These are phyloP conservation scores for Byssoonygena ceratinophila DNA, from an alignment of 2,329 filamentous ascomycete species.

Conservation along the genomic window DNA sequence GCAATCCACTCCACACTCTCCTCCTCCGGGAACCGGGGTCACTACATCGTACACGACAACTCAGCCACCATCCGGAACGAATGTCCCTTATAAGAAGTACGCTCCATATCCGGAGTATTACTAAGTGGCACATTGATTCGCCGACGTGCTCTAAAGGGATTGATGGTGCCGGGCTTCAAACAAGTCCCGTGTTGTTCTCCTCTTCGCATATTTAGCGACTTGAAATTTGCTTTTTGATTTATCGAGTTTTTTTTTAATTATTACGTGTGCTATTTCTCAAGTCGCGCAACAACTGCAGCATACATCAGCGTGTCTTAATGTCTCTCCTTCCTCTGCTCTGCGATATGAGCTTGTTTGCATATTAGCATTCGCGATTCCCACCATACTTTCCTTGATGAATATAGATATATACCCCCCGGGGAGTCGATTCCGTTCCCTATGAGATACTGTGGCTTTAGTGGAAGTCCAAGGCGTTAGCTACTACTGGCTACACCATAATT, in stretches of 20 bases:
- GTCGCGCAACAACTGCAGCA: background rate
- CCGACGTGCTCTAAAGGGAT: background rate
- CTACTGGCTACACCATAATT: background rate
- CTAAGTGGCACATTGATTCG: background rate
- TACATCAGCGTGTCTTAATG: background rate
- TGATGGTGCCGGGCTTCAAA: background rate
- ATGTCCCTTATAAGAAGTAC: slow-evolving; percentile 10
- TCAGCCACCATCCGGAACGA: slow-evolving; percentile 6
- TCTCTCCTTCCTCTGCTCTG: background rate
- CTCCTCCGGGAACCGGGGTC: slow-evolving; percentile 9
- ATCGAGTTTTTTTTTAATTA: background rate
- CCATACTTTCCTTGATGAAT: slow-evolving; percentile 8
- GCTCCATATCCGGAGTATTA: slow-evolving; percentile 1
- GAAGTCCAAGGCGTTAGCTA: background rate
- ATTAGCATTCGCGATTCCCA: slow-evolving; percentile 1
- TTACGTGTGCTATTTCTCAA: background rate
- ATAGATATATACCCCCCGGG: slow-evolving; percentile 7
- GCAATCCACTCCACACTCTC: slow-evolving; percentile 13
- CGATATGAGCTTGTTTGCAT: background rate
- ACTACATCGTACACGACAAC: slow-evolving; percentile 1
- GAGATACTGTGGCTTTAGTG: background rate
- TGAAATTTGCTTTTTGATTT: background rate
- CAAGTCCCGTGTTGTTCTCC: background rate
- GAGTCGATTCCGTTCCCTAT: slow-evolving; percentile 10
- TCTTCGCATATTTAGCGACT: slow-evolving; percentile 1